phyloP scores from a whole-genome alignment of 352 stramenopile genomes.

The Phytophthora melonis region DNA sequence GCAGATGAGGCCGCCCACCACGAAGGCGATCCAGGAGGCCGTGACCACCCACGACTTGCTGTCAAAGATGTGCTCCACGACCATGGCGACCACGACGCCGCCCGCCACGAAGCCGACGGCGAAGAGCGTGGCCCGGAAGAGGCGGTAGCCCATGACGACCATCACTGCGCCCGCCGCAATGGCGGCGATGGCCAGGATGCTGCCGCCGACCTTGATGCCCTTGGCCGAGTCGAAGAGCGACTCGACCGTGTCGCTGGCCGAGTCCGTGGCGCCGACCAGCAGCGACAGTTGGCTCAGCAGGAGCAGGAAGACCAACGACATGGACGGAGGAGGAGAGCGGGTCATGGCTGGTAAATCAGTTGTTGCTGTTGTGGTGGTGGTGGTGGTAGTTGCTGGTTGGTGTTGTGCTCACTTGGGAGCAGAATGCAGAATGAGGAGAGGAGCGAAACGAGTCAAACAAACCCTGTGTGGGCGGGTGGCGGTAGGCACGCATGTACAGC shows the following conservation, averaged over 20 bases:
- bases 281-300: conserved; percentile 30
- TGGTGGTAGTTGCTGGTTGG: conserved; percentile 10
- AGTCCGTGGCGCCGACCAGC: conserved; percentile 24
- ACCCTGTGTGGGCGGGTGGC: too few species aligned
- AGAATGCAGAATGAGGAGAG: conserved; percentile 41
- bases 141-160: conserved; percentile 62
- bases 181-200: conserved; percentile 46
- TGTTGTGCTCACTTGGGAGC: conserved; percentile 11
- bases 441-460: conserved; percentile 3
- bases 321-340: conserved; percentile 15
- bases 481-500: not conserved
- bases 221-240: conserved; percentile 54
- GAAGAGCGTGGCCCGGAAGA: conserved; percentile 70
- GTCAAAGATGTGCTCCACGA: conserved; percentile 54
- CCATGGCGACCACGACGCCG: conserved; percentile 49
- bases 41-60: conserved; percentile 60
- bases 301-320: conserved; percentile 38
- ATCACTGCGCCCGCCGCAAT: conserved; percentile 44
- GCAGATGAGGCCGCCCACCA: conserved; percentile 57
- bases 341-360: conserved; percentile 21
- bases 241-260: conserved; percentile 48
- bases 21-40: conserved; percentile 69
- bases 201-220: conserved; percentile 45
- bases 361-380: not conserved
- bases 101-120: conserved; percentile 61